Percentiles rank a stretch among this genome's conserved stretches.
phyloP scores from a whole-genome alignment of 192 early-diverging fungal genomes.

The Coemansia sp. region DNA sequence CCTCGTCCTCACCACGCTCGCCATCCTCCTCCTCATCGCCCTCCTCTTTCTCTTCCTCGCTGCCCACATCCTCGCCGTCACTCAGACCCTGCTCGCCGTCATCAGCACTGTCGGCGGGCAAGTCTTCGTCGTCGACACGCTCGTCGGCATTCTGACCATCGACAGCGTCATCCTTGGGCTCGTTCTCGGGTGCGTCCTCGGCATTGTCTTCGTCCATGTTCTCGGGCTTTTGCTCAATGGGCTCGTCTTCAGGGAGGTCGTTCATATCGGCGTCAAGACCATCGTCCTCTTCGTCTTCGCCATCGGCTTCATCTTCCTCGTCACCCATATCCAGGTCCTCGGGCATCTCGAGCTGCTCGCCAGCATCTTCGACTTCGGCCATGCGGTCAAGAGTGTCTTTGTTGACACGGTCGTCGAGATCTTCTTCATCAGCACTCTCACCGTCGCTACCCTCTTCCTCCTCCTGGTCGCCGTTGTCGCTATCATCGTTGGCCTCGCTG shows the following conservation, averaged over 20 bases:
- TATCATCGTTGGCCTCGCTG: constrained; percentile 25
- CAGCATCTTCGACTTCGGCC: constrained; percentile 58
- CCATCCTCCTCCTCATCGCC: constrained; percentile 53
- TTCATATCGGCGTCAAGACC: constrained; percentile 57
- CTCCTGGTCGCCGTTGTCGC: constrained; percentile 36
- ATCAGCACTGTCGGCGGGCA: constrained; percentile 17
- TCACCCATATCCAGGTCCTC: constrained; percentile 64
- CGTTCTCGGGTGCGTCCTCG: constrained; percentile 21
- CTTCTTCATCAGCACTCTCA: constrained; percentile 58
- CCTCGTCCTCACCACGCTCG: constrained; percentile 41
- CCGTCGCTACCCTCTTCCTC: constrained; percentile 57
- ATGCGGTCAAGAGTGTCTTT: constrained; percentile 53
- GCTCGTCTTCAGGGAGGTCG: constrained; percentile 60
- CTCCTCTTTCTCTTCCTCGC: constrained; percentile 33
- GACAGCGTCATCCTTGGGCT: constrained; percentile 23
- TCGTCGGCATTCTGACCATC: constrained; percentile 40
- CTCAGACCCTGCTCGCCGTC: constrained; percentile 32
- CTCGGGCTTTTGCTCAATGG: constrained; percentile 46
- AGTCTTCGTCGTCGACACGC: constrained; percentile 30
- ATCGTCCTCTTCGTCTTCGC: constrained; percentile 47
- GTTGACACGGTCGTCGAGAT: constrained; percentile 58
- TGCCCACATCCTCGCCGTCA: constrained; percentile 36
- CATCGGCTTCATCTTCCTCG: constrained; percentile 42
- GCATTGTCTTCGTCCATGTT: constrained; percentile 48
- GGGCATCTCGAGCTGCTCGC: constrained; percentile 60